A percentile compares a stretch with the other conserved stretches of the same genome.
These are phyloP conservation scores for Penstemon davidsonii DNA, from an alignment of 257 asterid genomes.

Conservation along the genomic window DNA sequence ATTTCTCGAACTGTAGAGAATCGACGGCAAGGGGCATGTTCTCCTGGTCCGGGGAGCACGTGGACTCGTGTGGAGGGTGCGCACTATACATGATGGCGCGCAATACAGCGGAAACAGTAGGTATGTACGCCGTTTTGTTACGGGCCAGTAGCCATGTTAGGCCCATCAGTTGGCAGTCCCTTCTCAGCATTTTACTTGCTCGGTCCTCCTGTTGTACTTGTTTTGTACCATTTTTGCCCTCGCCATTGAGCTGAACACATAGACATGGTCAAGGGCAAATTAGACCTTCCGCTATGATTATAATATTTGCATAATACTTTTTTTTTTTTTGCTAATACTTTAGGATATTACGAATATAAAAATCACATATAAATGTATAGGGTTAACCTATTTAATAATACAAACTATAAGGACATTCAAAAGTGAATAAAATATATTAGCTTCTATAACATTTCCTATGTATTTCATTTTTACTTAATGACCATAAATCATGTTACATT, in stretches of 20 bases:
- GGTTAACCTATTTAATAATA: no score
- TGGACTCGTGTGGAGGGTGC: constrained; percentile 75
- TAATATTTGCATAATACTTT: no score
- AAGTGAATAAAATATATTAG: no score
- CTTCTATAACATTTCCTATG: no score
- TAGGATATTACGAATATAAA: no score
- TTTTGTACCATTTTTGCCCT: constrained; percentile 68
- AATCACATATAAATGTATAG: no score
- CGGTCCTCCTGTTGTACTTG: constrained; percentile 43
- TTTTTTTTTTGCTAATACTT: no score
- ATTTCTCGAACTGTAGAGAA: constrained; percentile 72
- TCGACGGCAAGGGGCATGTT: constrained; percentile 99
- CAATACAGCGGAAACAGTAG: constrained; percentile 96
- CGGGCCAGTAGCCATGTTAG: constrained; percentile 97
- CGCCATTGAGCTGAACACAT: constrained; percentile 53
- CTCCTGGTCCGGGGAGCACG: constrained; percentile 98
- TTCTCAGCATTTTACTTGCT: constrained; percentile 61
- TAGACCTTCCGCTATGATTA: constrained; percentile 8
- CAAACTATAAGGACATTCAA: no score
- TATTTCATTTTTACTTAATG: no score
- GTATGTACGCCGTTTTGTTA: constrained; percentile 96
- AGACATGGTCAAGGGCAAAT: constrained; percentile 14
- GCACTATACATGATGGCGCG: constrained; percentile 97
- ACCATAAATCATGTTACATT: no score
- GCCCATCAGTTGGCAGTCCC: constrained; percentile 97